These are phyloP conservation scores for Spathaspora passalidarum DNA, from an alignment of 805 yeast species.

Conservation along the genomic window DNA sequence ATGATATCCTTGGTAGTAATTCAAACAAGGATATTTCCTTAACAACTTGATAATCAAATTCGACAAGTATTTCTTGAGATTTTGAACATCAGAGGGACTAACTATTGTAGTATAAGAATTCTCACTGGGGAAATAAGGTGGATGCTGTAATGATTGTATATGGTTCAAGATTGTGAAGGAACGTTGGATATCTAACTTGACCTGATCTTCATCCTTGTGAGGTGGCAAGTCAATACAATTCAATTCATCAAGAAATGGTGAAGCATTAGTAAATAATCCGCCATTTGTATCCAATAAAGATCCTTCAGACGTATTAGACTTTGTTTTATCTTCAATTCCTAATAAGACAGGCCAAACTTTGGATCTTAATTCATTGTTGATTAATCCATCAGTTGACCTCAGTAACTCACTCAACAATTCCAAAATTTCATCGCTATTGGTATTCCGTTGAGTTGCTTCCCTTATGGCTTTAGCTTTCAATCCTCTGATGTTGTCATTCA, in stretches of 20 bases:
- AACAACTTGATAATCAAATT: conserved; percentile 52
- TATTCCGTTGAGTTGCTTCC: conserved; percentile 15
- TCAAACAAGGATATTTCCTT: conserved; percentile 55
- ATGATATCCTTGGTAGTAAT: conserved; percentile 92
- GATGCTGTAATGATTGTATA: conserved; percentile 19
- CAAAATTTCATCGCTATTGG: conserved; percentile 17
- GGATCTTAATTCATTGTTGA: conserved; percentile 38
- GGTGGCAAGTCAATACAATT: conserved; percentile 30
- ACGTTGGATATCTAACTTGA: conserved; percentile 71
- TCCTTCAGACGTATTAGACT: no score
- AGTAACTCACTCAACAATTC: conserved; percentile 29
- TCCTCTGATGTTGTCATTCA: conserved; percentile 34
- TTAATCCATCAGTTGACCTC: conserved; percentile 46
- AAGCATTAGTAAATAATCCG: conserved; percentile 3
- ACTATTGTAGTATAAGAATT: conserved; percentile 30
- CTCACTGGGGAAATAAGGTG: conserved; percentile 14
- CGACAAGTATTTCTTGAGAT: conserved; percentile 40
- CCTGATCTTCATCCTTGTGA: conserved; percentile 78
- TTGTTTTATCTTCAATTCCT: conserved; percentile 17
- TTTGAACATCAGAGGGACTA: conserved; percentile 26
- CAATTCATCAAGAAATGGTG: conserved; percentile 19
- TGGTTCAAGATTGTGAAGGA: conserved; percentile 51
- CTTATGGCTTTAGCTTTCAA: conserved; percentile 36
- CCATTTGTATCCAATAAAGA: no score
- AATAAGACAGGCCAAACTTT: conserved; percentile 53